Conservation (phyloP, 495 filamentous ascomycete genomes). For the Penicillium maclennaniae region DNA sequence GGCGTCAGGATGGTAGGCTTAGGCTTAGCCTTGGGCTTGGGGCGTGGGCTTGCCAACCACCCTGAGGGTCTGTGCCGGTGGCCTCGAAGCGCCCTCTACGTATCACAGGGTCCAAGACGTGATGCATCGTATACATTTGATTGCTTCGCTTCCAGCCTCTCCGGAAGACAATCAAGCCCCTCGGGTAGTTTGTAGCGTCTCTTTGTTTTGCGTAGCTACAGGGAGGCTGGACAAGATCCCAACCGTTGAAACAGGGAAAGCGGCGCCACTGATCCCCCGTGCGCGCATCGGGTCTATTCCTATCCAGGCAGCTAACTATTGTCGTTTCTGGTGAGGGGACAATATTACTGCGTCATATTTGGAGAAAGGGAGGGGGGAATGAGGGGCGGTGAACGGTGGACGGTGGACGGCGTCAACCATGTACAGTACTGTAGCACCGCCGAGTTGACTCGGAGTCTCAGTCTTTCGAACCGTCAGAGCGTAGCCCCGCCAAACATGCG, state of each 20-base stretch:
- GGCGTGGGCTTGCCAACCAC: not conserved
- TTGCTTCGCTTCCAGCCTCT: not conserved
- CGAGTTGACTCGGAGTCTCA: constrained; percentile 11
- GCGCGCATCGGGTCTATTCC: constrained; percentile 1
- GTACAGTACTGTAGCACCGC: constrained; percentile 9
- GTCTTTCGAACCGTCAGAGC: constrained; percentile 7
- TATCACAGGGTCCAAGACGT: constrained; percentile 11
- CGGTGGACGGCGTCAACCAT: no score
- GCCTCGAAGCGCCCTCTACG: constrained; percentile 6
- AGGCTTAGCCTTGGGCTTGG: not conserved
- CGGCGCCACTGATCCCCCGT: constrained; percentile 4
- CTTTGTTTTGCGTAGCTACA: not conserved
- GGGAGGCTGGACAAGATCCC: constrained; percentile 3
- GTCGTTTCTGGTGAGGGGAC: not conserved
- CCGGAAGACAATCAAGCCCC: constrained; percentile 4
- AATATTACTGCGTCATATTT: not conserved
- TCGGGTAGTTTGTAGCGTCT: not conserved
- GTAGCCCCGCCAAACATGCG: constrained; percentile 13
- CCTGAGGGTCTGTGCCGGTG: not conserved
- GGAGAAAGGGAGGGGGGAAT: not conserved
- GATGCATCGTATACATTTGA: constrained; percentile 4
- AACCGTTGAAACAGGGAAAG: constrained; percentile 3
- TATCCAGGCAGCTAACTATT: not conserved
- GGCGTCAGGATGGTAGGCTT: not conserved
- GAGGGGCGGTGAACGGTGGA: constrained; percentile 6